Percentiles rank a stretch among this genome's conserved stretches.
These are phyloP conservation scores for Pichia ethanolica DNA, from an alignment of 805 yeast species.

Conservation along the genomic window DNA sequence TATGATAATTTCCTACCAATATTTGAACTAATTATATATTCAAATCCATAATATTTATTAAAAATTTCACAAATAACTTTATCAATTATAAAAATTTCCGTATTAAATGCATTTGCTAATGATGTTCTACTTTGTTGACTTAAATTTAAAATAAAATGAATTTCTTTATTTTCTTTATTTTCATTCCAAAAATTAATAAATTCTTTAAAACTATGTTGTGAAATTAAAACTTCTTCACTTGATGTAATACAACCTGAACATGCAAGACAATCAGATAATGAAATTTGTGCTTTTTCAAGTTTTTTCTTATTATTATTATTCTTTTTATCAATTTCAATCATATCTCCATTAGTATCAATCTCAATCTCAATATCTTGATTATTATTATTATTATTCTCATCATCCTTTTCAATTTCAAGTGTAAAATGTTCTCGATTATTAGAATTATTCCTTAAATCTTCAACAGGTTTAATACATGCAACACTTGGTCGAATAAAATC, in stretches of 20 bases:
- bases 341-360: conserved; percentile 37
- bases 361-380: conserved; percentile 16
- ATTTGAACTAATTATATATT: conserved; percentile 75
- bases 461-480: conserved; percentile 83
- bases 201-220: conserved; percentile 83
- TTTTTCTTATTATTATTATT: conserved; percentile 47
- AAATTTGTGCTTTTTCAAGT: conserved; percentile 76
- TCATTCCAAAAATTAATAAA: conserved; percentile 50
- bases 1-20: conserved; percentile 57
- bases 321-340: conserved; percentile 44
- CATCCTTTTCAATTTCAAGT: conserved; percentile 39
- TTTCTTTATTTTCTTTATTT: conserved; percentile 25
- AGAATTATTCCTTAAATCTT: conserved; percentile 33
- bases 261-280: conserved; percentile 88
- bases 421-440: neutral
- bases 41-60: conserved; percentile 54
- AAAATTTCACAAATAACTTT: conserved; percentile 51
- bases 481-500: conserved; percentile 93
- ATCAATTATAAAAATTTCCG: conserved; percentile 54
- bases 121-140: conserved; percentile 85
- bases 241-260: conserved; percentile 97
- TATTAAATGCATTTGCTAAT: conserved; percentile 56
- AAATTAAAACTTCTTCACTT: conserved; percentile 89
- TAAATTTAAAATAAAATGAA: conserved; percentile 60
- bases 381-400: conserved; percentile 31